phyloP scores from a whole-genome alignment of 108 stramenopile species.

The Nannochloropsis gaditana region DNA sequence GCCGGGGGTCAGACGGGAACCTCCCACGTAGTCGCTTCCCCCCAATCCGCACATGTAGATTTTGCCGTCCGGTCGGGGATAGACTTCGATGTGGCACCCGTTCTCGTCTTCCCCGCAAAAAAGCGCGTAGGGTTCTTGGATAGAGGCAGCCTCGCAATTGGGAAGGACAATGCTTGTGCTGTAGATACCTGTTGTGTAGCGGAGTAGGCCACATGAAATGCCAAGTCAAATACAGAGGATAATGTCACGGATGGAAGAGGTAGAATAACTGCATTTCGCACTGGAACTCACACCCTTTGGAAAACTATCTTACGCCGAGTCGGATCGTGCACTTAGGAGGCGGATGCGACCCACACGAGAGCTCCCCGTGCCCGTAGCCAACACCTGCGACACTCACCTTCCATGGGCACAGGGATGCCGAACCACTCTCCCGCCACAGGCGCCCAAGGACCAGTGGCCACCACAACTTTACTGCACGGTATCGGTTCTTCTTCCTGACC shows the following conservation, averaged over 20 bases:
- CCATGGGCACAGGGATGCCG: slow-evolving; percentile 53
- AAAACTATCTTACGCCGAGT: too few species aligned
- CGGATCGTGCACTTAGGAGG: too few species aligned
- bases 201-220: not conserved
- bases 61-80: slow-evolving; percentile 53
- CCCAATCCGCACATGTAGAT: slow-evolving; percentile 95
- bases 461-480: slow-evolving; percentile 31
- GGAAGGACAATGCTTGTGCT: not conserved
- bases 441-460: slow-evolving; percentile 53
- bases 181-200: not conserved
- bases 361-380: not conserved
- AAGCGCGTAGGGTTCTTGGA: slow-evolving; percentile 76
- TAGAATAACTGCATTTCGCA: too few species aligned
- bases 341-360: too few species aligned
- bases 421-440: slow-evolving; percentile 52
- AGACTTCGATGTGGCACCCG: slow-evolving; percentile 63
- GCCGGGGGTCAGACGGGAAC: slow-evolving; percentile 54
- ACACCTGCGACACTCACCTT: slow-evolving; percentile 23
- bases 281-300: too few species aligned
- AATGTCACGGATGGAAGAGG: too few species aligned
- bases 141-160: not conserved
- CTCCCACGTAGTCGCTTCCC: slow-evolving; percentile 79
- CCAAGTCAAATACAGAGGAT: too few species aligned
- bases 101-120: slow-evolving; percentile 91
- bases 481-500: slow-evolving; percentile 36